phyloP scores from a whole-genome alignment of 805 yeast species.

The Zygoascus biomembranicola region DNA sequence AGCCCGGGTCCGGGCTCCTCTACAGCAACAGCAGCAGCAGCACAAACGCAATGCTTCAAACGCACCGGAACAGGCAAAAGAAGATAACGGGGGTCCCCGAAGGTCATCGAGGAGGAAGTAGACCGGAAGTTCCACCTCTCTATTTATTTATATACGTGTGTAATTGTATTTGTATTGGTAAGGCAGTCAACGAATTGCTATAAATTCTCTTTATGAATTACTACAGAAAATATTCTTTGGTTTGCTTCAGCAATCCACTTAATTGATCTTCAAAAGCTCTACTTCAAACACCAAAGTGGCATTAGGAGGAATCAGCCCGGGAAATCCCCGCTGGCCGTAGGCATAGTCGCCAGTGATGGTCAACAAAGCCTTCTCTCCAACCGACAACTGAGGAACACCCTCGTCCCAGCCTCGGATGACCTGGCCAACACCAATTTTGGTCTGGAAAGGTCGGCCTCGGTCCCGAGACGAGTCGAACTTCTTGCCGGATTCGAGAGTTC shows the following conservation, averaged over 20 bases:
- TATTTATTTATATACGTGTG: neutral
- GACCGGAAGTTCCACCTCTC: neutral
- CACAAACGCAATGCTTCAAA: neutral
- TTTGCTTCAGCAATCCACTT: neutral
- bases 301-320: slow-evolving; percentile 93
- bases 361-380: slow-evolving; percentile 88
- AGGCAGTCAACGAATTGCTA: neutral
- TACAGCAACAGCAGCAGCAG: neutral
- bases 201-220: neutral
- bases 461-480: slow-evolving; percentile 93
- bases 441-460: slow-evolving; percentile 92
- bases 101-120: neutral
- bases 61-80: neutral
- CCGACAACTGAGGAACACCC: slow-evolving; percentile 83
- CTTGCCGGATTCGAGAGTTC: slow-evolving; percentile 91
- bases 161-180: neutral
- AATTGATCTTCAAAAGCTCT: slow-evolving; percentile 27
- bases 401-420: slow-evolving; percentile 97
- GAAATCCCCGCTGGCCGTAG: slow-evolving; percentile 92
- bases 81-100: neutral
- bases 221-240: neutral
- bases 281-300: slow-evolving; percentile 61
- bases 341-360: slow-evolving; percentile 92
- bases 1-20: neutral
- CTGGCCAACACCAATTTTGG: slow-evolving; percentile 90